Percentiles rank a stretch among this genome's conserved stretches.
Conservation (phyloP, 2,329 filamentous ascomycete genomes). For the Penicillium sp. region DNA sequence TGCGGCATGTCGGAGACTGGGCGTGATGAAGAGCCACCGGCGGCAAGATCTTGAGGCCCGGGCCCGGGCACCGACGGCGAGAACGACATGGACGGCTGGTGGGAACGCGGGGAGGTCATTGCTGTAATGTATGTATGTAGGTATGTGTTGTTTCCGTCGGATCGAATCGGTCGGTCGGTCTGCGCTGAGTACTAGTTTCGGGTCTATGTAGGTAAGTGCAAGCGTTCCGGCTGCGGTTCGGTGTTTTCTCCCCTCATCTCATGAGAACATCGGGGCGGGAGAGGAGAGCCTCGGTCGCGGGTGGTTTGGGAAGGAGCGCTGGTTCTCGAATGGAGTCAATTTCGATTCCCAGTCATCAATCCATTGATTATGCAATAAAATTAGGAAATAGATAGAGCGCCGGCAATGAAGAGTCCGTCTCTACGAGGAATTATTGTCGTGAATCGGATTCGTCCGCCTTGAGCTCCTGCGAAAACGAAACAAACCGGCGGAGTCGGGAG, state of each 20-base stretch:
- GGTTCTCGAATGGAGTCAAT: not conserved
- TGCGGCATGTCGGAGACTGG: slow-evolving; percentile 49
- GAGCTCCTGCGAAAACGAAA: not conserved
- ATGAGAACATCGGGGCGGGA: not conserved
- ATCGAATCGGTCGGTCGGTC: not conserved
- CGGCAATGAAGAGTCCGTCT: not conserved
- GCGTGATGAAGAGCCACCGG: slow-evolving; percentile 27
- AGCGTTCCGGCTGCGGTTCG: not conserved
- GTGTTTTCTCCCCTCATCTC: not conserved
- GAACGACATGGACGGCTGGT: slow-evolving; percentile 35
- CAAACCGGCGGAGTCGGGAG: not conserved
- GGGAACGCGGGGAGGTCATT: slow-evolving; percentile 36
- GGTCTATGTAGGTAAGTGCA: no score
- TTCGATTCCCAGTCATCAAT: not conserved
- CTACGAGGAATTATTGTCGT: not conserved
- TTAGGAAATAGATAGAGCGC: not conserved
- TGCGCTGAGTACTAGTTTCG: no score
- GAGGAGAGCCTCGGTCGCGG: not conserved
- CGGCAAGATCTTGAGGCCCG: slow-evolving; percentile 19
- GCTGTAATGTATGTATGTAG: not conserved
- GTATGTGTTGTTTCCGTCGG: not conserved
- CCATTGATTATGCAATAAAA: not conserved
- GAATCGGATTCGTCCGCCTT: not conserved
- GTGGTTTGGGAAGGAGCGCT: not conserved
- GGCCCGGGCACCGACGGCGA: slow-evolving; percentile 32